Base-by-base conservation (phyloP, 2,329 filamentous ascomycete genomes). In the Dendryphion nanum region DNA sequence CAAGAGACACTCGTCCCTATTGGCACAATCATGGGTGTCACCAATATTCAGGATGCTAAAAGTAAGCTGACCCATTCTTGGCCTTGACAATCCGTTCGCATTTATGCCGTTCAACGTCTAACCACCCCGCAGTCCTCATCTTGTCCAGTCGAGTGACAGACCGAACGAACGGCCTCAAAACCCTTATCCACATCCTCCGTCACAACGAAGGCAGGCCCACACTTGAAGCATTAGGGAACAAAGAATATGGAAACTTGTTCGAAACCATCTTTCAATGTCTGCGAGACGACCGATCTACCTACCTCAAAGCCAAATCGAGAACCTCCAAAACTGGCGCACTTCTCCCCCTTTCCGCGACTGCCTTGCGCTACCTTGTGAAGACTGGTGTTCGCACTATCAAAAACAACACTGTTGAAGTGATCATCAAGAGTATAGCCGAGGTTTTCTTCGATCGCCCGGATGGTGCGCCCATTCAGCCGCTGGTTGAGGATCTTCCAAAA, bases 401-500 rank as follows among this genome's bases (percentile, higher is more conserved):
- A 55, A 73, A 75, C 42, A 94, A 89, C 61, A 91, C 89, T 1
- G 73, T 91, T n/a, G 78, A 83, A 51, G 80, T 85, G 5, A 71
- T 96, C 13, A 73, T 95, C 47, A 82, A 89, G 47, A 89, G 95
- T 65, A 84, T 97, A 44, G 83, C 81, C 3, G 82, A 95, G 48
- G 81, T 82, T 14, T 72, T 95, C 3, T 78, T 82, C 2, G 76
- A 72, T 13, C 64, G 75, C 1, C 10, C 10, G 10, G 77, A 82
- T 37, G 81, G 81, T 12, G 75, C 72, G 2, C 78, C 85, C 37
- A 81, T 88, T 47, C 75, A 82, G 40, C 83, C 85, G 10, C 73
- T 98, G 4, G 69, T 82, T 17, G 75, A 82, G 33, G 82, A 93
- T 56, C 95, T 96, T 60, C 76, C 87, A 49, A 95, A 87, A 68